A percentile compares a stretch with the other conserved stretches of the same genome.
These are phyloP conservation scores for Populus alba DNA, from an alignment of 345 rosid genomes.

Conservation along the genomic window DNA sequence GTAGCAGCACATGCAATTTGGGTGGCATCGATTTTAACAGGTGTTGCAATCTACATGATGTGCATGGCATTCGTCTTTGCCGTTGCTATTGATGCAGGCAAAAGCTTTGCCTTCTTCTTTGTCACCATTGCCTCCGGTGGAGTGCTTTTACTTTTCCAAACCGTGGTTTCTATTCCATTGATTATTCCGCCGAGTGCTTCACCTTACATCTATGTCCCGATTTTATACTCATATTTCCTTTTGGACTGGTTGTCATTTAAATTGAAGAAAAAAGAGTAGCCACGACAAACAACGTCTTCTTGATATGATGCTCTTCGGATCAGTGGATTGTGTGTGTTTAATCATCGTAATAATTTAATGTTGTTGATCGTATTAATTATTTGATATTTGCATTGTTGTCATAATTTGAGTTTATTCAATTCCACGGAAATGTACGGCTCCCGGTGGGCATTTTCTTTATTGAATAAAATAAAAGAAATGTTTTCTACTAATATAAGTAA, in stretches of 20 bases:
- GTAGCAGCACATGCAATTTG: not conserved
- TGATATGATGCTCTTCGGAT: too few relatives aligned
- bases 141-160: not conserved
- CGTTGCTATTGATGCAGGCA: not conserved
- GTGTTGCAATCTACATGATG: not conserved
- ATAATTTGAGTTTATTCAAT: not conserved
- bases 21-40: not conserved
- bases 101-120: not conserved
- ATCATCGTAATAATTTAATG: too few relatives aligned
- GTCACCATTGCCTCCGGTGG: not conserved
- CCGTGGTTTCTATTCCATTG: not conserved
- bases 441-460: not conserved
- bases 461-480: not conserved
- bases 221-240: too few relatives aligned
- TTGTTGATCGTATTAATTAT: too few relatives aligned
- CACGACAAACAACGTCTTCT: not conserved
- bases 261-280: too few relatives aligned
- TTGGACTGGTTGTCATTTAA: too few relatives aligned
- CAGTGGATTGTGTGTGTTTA: too few relatives aligned
- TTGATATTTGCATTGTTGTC: too few relatives aligned
- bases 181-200: not conserved
- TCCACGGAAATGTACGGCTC: not conserved
- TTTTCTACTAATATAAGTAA: not conserved
- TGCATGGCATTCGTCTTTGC: not conserved
- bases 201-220: too few relatives aligned